Conservation (phyloP, 176 grass and related monocot genomes). For the Alopecurus myosuroides region DNA sequence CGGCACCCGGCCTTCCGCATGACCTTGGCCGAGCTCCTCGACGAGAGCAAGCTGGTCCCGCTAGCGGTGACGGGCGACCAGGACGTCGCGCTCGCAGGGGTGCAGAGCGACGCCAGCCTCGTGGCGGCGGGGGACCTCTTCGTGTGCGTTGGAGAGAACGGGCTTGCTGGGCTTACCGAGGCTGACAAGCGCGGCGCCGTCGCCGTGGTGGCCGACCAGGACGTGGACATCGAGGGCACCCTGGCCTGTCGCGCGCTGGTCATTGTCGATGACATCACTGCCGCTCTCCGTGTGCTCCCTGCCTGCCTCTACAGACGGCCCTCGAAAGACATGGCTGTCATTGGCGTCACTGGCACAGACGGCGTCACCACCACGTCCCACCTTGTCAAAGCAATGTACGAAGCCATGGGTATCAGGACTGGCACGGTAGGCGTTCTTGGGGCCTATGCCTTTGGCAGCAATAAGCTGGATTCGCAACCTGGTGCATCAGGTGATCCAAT, state of each 20-base stretch:
- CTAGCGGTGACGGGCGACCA: slow-evolving; percentile 79
- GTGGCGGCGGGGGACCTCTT: slow-evolving; percentile 75
- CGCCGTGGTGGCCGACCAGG: slow-evolving; percentile 77
- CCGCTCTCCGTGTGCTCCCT: slow-evolving; percentile 50
- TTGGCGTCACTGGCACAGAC: slow-evolving; percentile 66
- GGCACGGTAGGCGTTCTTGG: slow-evolving; percentile 76
- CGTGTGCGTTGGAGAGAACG: slow-evolving; percentile 47
- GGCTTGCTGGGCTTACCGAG: slow-evolving; percentile 65
- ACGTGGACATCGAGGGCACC: slow-evolving; percentile 88
- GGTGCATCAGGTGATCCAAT: slow-evolving; percentile 53
- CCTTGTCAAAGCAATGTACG: slow-evolving; percentile 86
- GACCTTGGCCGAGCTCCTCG: slow-evolving; percentile 91
- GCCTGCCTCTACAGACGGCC: slow-evolving; percentile 74
- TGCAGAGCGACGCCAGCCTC: slow-evolving; percentile 70
- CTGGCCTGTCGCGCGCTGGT: slow-evolving; percentile 81
- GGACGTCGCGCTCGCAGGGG: slow-evolving; percentile 69
- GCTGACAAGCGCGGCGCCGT: slow-evolving; percentile 92
- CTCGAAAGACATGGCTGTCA: slow-evolving; percentile 61
- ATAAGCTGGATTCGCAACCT: slow-evolving; percentile 55
- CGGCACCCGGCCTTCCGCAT: slow-evolving; percentile 75
- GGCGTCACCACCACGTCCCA: slow-evolving; percentile 58
- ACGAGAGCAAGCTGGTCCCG: slow-evolving; percentile 89
- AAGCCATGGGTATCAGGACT: slow-evolving; percentile 74
- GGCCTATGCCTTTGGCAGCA: slow-evolving; percentile 57
- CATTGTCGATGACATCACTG: slow-evolving; percentile 71